Conservation (phyloP, 805 yeast species). For the Candida ficus region DNA sequence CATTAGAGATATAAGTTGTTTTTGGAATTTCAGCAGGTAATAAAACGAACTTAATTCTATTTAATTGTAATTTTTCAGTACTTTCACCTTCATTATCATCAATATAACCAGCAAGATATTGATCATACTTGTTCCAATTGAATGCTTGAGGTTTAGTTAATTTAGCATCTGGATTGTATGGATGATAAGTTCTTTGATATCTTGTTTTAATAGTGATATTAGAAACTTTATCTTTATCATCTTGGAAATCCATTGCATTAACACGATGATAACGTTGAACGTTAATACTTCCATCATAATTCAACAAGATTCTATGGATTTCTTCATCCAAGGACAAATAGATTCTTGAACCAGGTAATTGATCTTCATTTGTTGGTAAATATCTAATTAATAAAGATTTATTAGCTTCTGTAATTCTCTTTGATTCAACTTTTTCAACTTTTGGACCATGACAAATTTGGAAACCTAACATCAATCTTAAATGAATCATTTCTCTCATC, state of each 20-base stretch:
- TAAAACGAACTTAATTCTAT: constrained; percentile 77
- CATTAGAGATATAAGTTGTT: constrained; percentile 34
- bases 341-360: constrained; percentile 54
- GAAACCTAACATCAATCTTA: constrained; percentile 80
- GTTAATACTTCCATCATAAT: constrained; percentile 63
- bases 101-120: constrained; percentile 84
- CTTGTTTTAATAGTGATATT: constrained; percentile 67
- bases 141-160: constrained; percentile 47
- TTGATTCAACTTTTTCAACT: constrained; percentile 62
- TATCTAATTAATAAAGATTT: constrained; percentile 53
- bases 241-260: constrained; percentile 26
- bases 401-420: constrained; percentile 50
- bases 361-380: constrained; percentile 35
- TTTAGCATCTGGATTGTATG: constrained; percentile 51
- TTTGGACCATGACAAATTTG: constrained; percentile 78
- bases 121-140: constrained; percentile 93
- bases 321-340: constrained; percentile 78
- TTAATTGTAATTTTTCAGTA: constrained; percentile 43
- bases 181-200: constrained; percentile 62
- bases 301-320: constrained; percentile 78
- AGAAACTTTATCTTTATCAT: constrained; percentile 30
- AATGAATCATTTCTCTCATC: constrained; percentile 80
- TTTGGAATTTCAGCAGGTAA: constrained; percentile 73
- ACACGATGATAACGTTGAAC: constrained; percentile 67
- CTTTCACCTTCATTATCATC: constrained; percentile 61